These are phyloP conservation scores for Hypocrella siamensis DNA, from an alignment of 2,329 filamentous ascomycete species.

Conservation along the genomic window DNA sequence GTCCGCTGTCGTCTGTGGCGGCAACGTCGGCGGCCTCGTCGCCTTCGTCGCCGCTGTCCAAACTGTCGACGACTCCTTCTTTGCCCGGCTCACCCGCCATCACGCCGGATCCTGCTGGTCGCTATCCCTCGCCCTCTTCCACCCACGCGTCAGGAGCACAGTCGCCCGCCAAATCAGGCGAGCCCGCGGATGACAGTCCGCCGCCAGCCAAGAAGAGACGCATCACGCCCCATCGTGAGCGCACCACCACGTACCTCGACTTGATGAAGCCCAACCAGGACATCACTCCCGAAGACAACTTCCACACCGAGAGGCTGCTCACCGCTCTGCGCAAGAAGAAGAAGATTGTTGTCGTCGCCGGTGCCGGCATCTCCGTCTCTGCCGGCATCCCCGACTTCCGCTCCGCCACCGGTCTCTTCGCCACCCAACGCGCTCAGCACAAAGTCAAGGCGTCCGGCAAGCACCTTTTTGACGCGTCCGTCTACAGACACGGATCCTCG, in stretches of 20 bases:
- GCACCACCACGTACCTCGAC: constrained; percentile 72
- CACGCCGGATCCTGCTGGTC: constrained; percentile 20
- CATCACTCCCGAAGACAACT: constrained; percentile 24
- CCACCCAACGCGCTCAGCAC: constrained; percentile 68
- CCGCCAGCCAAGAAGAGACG: constrained; percentile 65
- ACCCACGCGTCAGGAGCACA: constrained; percentile 31
- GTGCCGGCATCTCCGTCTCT: constrained; percentile 91
- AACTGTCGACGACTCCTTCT: constrained; percentile 36
- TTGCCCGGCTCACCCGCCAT: constrained; percentile 28
- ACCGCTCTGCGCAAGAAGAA: constrained; percentile 71
- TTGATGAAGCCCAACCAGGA: constrained; percentile 38
- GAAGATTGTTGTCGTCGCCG: constrained; percentile 93
- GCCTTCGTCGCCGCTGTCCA: constrained; percentile 38
- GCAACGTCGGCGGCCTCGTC: constrained; percentile 18
- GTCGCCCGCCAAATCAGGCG: constrained; percentile 31
- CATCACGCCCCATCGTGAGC: constrained; percentile 42
- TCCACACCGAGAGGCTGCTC: constrained; percentile 54
- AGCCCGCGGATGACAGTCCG: constrained; percentile 35
- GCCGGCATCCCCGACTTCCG: constrained; percentile 96
- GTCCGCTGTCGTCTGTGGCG: constrained; percentile 12
- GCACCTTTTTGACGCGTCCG: constrained; percentile 90
- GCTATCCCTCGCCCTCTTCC: constrained; percentile 36
- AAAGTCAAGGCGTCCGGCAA: constrained; percentile 84
- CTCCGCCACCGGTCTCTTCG: constrained; percentile 80
- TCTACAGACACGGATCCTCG: constrained; percentile 82